A percentile compares a stretch with the other conserved stretches of the same genome.
phyloP scores from a whole-genome alignment of 2,329 filamentous ascomycete genomes.

The Chaetomium globosum region DNA sequence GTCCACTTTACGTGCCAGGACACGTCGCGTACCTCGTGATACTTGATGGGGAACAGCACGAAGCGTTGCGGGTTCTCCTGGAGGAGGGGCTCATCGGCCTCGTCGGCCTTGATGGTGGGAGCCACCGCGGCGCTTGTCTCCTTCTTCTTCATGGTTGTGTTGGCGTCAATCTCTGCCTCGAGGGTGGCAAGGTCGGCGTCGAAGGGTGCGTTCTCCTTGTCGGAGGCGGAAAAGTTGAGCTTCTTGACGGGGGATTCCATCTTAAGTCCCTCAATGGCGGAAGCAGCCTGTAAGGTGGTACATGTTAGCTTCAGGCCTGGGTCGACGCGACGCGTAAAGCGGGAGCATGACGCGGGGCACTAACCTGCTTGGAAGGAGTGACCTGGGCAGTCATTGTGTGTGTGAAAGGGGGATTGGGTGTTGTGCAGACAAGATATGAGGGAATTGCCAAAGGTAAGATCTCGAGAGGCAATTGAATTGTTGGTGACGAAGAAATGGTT shows the following conservation, averaged over 20 bases:
- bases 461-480: slow-evolving; percentile 27
- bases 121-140: slow-evolving; percentile 49
- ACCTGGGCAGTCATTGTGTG: slow-evolving; percentile 73
- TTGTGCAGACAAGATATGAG: background rate
- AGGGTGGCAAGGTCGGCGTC: slow-evolving; percentile 55
- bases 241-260: slow-evolving; percentile 94
- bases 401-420: slow-evolving; percentile 9
- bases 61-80: slow-evolving; percentile 96
- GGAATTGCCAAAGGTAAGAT: slow-evolving; percentile 22
- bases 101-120: slow-evolving; percentile 63
- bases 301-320: slow-evolving; percentile 41
- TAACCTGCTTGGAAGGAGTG: slow-evolving; percentile 62
- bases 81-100: slow-evolving; percentile 85
- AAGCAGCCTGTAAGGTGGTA: slow-evolving; percentile 66
- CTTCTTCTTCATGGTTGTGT: slow-evolving; percentile 55
- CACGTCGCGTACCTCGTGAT: slow-evolving; percentile 80
- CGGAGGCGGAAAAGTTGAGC: slow-evolving; percentile 70
- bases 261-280: slow-evolving; percentile 83
- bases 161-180: slow-evolving; percentile 60
- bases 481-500: slow-evolving; percentile 18
- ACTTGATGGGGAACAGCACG: slow-evolving; percentile 98
- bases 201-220: slow-evolving; percentile 78
- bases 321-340: slow-evolving; percentile 34
- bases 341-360: slow-evolving; percentile 40
- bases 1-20: slow-evolving; percentile 69